Conservation (phyloP, 805 yeast genomes). For the Saccharomycopsis selenospora region DNA sequence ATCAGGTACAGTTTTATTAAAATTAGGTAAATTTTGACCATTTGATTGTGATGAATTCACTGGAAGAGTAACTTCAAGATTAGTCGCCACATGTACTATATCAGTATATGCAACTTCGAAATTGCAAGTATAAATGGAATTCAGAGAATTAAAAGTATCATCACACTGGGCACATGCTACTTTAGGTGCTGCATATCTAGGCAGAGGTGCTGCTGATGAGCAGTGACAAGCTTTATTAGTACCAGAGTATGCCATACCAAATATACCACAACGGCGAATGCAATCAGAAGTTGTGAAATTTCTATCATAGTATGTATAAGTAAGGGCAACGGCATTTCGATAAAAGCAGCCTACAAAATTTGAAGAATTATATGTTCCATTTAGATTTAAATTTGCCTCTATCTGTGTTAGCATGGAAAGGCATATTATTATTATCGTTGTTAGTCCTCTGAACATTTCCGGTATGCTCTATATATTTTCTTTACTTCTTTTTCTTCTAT, state of each 20-base stretch:
- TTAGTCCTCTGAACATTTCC: no score
- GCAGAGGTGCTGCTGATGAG: background rate
- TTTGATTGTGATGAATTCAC: background rate
- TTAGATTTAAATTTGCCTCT: no score
- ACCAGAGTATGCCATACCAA: background rate
- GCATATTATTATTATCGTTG: no score
- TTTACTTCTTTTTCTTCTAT: no score
- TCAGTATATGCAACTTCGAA: no score
- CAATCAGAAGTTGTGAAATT: background rate
- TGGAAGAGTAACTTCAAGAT: background rate
- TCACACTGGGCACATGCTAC: background rate
- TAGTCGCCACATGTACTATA: slow-evolving; percentile 4
- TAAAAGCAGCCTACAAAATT: background rate
- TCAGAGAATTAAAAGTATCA: background rate
- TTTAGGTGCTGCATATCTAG: background rate
- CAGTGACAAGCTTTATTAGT: background rate
- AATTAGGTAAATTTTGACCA: background rate
- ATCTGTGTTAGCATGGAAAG: no score
- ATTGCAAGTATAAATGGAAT: no score
- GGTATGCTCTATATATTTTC: no score
- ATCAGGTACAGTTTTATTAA: background rate
- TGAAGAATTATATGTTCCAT: background rate
- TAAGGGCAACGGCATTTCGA: background rate
- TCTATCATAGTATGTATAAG: background rate
- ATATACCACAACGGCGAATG: background rate